These are phyloP conservation scores for Colletotrichum sansevieriae DNA, from an alignment of 2,329 filamentous ascomycete genomes.

Conservation along the genomic window DNA sequence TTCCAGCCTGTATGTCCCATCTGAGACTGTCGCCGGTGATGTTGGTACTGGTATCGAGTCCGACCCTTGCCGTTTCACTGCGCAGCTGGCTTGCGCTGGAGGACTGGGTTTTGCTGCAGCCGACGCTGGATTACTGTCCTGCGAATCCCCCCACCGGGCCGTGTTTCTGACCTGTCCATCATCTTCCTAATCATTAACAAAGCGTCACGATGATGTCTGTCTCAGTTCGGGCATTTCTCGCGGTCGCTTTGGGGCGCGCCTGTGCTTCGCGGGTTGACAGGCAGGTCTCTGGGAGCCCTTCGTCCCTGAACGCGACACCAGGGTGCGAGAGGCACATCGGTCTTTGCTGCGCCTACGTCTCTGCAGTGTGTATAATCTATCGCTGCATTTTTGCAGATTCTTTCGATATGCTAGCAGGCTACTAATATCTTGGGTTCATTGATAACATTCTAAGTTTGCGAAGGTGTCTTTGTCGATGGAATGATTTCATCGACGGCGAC, in stretches of 20 bases:
- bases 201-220: not conserved
- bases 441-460: too few relatives aligned
- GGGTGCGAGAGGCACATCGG: too few relatives aligned
- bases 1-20: not conserved
- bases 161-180: not conserved
- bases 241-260: not conserved
- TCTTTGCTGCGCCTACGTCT: too few relatives aligned
- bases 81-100: not conserved
- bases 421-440: too few relatives aligned
- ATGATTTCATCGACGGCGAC: too few relatives aligned
- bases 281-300: not conserved
- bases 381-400: too few relatives aligned
- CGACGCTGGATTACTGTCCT: not conserved
- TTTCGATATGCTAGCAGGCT: too few relatives aligned
- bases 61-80: not conserved
- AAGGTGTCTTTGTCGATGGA: too few relatives aligned
- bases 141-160: constrained; percentile 32
- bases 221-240: not conserved
- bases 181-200: not conserved
- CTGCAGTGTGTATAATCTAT: too few relatives aligned
- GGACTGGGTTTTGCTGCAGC: not conserved
- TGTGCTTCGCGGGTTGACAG: constrained; percentile 3
- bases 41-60: not conserved
- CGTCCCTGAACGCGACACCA: not conserved
- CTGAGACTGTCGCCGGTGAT: constrained; percentile 1